Evolutionary conservation across 2,329 filamentous ascomycete species (phyloP), one percentile per base, ranked within the genome.

Genomic region (Colletotrichum tamarilloi): DNA sequence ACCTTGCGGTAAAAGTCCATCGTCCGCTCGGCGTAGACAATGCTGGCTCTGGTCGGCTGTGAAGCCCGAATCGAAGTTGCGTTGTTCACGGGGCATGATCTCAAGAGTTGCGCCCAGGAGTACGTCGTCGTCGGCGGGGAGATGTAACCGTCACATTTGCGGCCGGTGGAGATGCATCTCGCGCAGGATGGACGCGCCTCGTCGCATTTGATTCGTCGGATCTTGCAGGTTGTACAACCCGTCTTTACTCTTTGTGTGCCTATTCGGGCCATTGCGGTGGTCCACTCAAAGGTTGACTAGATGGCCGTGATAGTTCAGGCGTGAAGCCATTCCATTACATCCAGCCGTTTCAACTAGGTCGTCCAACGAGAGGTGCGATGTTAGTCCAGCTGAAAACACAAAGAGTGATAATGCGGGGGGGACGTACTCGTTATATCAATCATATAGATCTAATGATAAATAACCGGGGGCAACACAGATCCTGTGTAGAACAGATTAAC

Each of bases 211-310:
- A 76, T 55, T 12, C 71, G 59, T 6, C 75, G 67, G 16, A 62
- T 62, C 73, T 75, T 76, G 75, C 75, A 77, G 8, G 76, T 77
- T 4, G 24, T 55, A 26, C 76, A 77, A 4, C 76, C 75, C 3
- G 67, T 75, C 55, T 65, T 76, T n/a, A 69, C 62, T 59, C 73
- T 77, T 19, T 30, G 56, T 11, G 49, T 49, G 42, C 62, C 67
- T 2, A 24, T 42, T 9, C 67, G 58, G 52, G 59, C 28, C 69
- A 72, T 72, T 6, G 11, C 14, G 63, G 16, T 7, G 12, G 49
- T 65, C 30, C n/a, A 1, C 42, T 49, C 42, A 11, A n/a, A n/a
- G 8, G 42, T n/a, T 22, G 42, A 49, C 19, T n/a, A 49, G 42
- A 49, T n/a, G 42, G 42, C 19, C 19, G 8, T 19, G 42, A 49